Evolutionary conservation across 495 filamentous ascomycete species (phyloP).

Genomic region (Terfezia claveryi): DNA sequence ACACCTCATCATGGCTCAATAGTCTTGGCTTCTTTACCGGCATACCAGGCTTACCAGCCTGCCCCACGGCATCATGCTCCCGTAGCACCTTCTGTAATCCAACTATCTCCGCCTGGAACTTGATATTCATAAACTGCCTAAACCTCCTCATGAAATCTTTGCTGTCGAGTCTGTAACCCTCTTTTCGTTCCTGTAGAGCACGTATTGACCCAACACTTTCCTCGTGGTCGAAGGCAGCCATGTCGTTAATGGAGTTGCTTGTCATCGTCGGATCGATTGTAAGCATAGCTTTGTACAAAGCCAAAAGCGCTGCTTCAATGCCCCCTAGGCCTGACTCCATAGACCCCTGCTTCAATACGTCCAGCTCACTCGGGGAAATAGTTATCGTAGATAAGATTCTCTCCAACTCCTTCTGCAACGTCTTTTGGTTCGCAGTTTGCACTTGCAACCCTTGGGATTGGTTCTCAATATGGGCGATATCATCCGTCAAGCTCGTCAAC

Average conservation of each 20-base stretch:
- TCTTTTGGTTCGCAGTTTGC: constrained; percentile 89
- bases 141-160: constrained; percentile 50
- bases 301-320: constrained; percentile 43
- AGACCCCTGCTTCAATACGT: constrained; percentile 48
- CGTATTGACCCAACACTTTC: constrained; percentile 78
- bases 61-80: constrained; percentile 3
- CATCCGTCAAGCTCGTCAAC: constrained; percentile 80
- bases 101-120: constrained; percentile 47
- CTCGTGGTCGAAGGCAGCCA: constrained; percentile 38
- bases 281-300: constrained; percentile 77
- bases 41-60: constrained; percentile 9
- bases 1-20: constrained; percentile 26
- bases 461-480: constrained; percentile 90
- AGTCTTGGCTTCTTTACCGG: constrained; percentile 6
- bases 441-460: constrained; percentile 92
- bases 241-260: constrained; percentile 26
- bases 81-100: constrained; percentile 21
- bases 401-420: constrained; percentile 70
- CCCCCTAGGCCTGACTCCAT: neutral
- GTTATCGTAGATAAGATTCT: constrained; percentile 64
- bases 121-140: constrained; percentile 55
- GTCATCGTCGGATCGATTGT: constrained; percentile 71
- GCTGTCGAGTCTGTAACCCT: constrained; percentile 55
- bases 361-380: constrained; percentile 52
- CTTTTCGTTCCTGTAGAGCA: constrained; percentile 80